Evolutionary conservation across 345 rosid genomes (phyloP).

Genomic region (Brassica cretica): DNA sequence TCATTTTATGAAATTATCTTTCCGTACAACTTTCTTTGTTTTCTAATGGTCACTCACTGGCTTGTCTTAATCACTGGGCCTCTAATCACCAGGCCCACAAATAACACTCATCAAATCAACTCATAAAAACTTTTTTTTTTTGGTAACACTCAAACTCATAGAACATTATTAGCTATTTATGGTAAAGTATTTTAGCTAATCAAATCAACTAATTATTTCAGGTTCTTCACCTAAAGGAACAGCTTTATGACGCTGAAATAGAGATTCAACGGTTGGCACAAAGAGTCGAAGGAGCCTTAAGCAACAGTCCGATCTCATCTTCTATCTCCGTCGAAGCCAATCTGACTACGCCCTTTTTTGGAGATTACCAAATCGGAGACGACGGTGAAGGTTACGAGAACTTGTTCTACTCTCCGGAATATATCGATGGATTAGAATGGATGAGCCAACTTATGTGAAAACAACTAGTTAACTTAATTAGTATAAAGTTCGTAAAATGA

Average conservation of each 20-base stretch:
- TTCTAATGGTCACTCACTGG: conserved; percentile 12
- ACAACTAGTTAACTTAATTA: background rate
- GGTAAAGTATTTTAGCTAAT: background rate
- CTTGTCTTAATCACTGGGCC: conserved; percentile 31
- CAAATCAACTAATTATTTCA: conserved; percentile 29
- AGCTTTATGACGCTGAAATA: conserved; percentile 50
- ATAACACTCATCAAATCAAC: conserved; percentile 23
- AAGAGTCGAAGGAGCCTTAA: conserved; percentile 42
- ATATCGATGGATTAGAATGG: conserved; percentile 59
- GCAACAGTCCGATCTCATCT: conserved; percentile 51
- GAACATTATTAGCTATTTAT: conserved; percentile 27
- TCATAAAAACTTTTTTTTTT: background rate
- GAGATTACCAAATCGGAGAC: conserved; percentile 39
- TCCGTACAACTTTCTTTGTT: conserved; percentile 28
- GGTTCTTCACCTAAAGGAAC: conserved; percentile 63
- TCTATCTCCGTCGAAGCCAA: conserved; percentile 45
- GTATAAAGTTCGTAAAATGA: background rate
- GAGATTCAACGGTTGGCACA: conserved; percentile 55
- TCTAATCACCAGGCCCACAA: conserved; percentile 25
- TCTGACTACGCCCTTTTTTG: conserved; percentile 45
- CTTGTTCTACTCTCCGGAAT: conserved; percentile 44
- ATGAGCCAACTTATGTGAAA: conserved; percentile 42
- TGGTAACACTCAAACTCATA: background rate
- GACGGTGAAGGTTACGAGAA: conserved; percentile 42
- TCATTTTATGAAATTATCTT: conserved; percentile 19